Evolutionary conservation across 306 rosid species (phyloP).

Genomic region (Acacia confusa): DNA sequence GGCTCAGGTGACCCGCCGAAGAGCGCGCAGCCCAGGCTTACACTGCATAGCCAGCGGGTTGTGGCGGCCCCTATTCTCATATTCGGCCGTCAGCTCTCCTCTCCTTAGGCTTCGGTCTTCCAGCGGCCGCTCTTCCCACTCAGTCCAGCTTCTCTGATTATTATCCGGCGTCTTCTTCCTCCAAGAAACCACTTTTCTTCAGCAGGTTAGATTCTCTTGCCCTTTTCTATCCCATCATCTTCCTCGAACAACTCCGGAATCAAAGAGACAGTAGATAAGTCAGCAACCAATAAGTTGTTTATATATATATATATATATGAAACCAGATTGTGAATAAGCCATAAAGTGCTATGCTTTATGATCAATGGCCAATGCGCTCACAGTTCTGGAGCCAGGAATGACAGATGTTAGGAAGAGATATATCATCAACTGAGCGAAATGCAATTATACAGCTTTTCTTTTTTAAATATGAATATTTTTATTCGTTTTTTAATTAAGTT

Average conservation of each 20-base stretch:
- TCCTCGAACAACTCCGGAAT: background rate
- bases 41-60: too few relatives aligned
- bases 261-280: background rate
- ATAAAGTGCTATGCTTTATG: background rate
- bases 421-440: background rate
- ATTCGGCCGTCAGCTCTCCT: background rate
- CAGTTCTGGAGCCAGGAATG: background rate
- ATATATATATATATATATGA: background rate
- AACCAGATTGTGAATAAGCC: background rate
- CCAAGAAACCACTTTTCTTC: background rate
- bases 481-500: too few relatives aligned
- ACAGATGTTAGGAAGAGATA: background rate
- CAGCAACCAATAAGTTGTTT: background rate
- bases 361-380: background rate
- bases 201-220: background rate
- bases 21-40: too few relatives aligned
- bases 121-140: background rate
- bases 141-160: background rate
- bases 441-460: background rate
- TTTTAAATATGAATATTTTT: too few relatives aligned
- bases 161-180: background rate
- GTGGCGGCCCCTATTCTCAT: too few relatives aligned
- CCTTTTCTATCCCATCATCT: background rate
- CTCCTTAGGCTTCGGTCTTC: background rate
- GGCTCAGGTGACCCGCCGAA: too few relatives aligned